Base-by-base conservation (phyloP, 2,329 filamentous ascomycete genomes). In the Eutypa lata region DNA sequence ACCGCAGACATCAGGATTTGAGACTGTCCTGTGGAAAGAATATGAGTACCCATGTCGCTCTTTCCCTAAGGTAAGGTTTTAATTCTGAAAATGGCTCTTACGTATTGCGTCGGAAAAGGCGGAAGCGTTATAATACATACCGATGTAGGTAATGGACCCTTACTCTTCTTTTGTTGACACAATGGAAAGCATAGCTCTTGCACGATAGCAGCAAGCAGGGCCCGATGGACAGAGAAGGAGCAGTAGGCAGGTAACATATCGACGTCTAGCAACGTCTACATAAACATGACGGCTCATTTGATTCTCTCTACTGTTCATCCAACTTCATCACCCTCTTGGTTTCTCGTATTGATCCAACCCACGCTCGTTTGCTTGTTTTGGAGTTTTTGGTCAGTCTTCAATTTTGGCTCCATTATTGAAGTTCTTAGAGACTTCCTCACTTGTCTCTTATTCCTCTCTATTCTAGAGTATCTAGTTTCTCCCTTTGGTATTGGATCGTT, bases 391-490 rank as follows among this genome's bases (percentile, higher is more conserved):
- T 16, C 26, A 31, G 61, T 58, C 60, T 60, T 58, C 52, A 54
- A 52, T 62, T 65, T 68, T 67, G 61, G 62, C 53, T 53, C 10
- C 53, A 53, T 55, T 60, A 61, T 63, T 63, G 58, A 61, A 59
- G 50, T 57, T 55, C 43, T 52, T 49, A 19, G 24, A 19, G 24
- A 31, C 26, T 47, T 53, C 52, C 47, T 42, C 37, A 51, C 45
- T 47, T 45, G 46, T 46, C 52, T 35, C 38, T 57, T 61, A 50
- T 43, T 40, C 22, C 4, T 5, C 10, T 31, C 26, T 31, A 31
- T 31, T 31, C 26, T 31, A 31, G 26, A 31, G 5, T 31, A 31
- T 31, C 26, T 6, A 31, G 10, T 31, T 10, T 6, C 10, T 10
- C 26, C 26, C 26, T 31, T 31, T 31, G 5, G 19, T 6, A 14